Base-by-base conservation (phyloP, 1,284 basidiomycete genomes). In the Vanrija sp. region DNA sequence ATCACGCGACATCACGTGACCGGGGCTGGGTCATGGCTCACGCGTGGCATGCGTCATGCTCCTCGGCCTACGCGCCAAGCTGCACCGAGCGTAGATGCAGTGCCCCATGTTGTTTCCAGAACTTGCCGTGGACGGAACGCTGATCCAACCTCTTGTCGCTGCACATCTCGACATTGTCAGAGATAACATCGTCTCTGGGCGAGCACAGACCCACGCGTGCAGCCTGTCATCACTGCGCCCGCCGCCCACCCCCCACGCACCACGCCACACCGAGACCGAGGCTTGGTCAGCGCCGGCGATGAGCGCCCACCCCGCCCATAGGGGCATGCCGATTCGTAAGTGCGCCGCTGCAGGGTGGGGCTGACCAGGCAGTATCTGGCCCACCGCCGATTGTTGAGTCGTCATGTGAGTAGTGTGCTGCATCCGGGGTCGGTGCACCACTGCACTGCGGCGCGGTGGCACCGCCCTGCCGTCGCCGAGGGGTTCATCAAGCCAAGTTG, bases 371-470 rank as follows among this genome's bases (percentile, higher is more conserved):
- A 77, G 75, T 77, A 48, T 77, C 75, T n/a, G 75, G 75, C 9
- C 69, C 69, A 16, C 75, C 75, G 18, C 72, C 73, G 7, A 47
- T 74, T 10, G 59, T 65, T 19, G 75, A 75, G 55, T 72, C 73
- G 3, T 57, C 63, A 28, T 47, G 75, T 74, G 46, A 54, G 74
- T 62, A 6, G 25, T n/a, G 10, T 6, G 5, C 10, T 16, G 38
- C 48, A 48, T 19, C 25, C 4, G 12, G 23, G 18, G 21, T 23
- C 12, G 5, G 18, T 8, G n/a, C 49, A 29, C 28, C 49, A 51
- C 18, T 16, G 28, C 19, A 19, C 9, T 21, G n/a, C 18, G 3
- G 21, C 21, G 7, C n/a, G 25, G n/a, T 44, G 29, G 42, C 23
- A 12, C 29, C n/a, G 7, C 14, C 21, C 21, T 23, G 15, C 19